These are phyloP conservation scores for Sarcocystis neurona DNA, from an alignment of 169 alveolate genomes.

Conservation along the genomic window DNA sequence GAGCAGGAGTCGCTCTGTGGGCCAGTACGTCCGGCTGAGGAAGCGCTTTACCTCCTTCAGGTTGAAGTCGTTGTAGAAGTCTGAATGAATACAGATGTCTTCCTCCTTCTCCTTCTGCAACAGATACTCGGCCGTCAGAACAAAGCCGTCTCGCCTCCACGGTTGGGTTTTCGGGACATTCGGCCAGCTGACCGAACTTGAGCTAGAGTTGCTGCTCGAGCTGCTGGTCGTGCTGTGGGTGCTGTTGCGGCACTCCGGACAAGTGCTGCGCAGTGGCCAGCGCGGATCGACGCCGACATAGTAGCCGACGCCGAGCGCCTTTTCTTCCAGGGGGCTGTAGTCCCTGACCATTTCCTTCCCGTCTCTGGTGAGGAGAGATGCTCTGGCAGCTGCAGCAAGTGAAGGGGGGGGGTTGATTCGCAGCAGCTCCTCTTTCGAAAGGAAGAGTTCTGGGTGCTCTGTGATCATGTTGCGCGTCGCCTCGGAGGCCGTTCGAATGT, in stretches of 20 bases:
- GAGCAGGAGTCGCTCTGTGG: too few relatives aligned
- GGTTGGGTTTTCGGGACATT: too few relatives aligned
- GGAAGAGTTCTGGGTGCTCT: background rate
- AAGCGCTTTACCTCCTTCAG: background rate
- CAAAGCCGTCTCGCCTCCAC: background rate
- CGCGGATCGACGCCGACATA: conserved; percentile 7
- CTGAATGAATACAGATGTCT: background rate
- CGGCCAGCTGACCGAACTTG: too few relatives aligned
- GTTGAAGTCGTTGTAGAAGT: background rate
- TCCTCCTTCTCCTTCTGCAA: background rate
- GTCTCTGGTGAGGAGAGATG: background rate
- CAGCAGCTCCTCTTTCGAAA: background rate
- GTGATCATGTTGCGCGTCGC: conserved; percentile 42
- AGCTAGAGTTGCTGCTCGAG: too few relatives aligned
- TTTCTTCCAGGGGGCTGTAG: background rate
- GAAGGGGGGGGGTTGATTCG: background rate
- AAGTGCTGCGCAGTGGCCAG: background rate
- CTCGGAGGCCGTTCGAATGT: conserved; percentile 55
- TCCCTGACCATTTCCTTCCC: too few relatives aligned
- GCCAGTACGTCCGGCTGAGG: conserved; percentile 13
- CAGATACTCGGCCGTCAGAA: background rate
- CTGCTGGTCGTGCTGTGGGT: too few relatives aligned
- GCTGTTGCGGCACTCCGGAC: background rate
- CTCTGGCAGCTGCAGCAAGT: background rate
- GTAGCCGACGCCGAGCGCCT: background rate